Evolutionary conservation across 2,329 filamentous ascomycete genomes (phyloP).

Genomic region (Aspergillus clavatus): DNA sequence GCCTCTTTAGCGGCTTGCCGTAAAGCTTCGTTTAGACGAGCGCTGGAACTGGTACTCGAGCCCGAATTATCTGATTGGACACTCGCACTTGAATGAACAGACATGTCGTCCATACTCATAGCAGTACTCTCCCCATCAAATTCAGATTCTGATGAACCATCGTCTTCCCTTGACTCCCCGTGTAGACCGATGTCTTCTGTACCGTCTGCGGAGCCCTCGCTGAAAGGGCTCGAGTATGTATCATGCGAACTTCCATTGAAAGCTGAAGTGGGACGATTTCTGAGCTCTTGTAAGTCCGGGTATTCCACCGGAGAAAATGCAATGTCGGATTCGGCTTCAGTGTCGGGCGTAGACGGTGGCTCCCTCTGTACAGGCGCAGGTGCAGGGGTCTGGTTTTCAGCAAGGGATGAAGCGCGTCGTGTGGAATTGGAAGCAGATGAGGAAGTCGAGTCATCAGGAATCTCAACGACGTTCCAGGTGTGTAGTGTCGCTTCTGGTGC

Average conservation of each 20-base stretch:
- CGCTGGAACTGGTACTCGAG: constrained; percentile 61
- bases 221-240: constrained; percentile 74
- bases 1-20: constrained; percentile 70
- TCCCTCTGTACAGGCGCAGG: constrained; percentile 49
- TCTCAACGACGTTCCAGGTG: constrained; percentile 92
- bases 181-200: constrained; percentile 43
- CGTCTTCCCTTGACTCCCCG: constrained; percentile 36
- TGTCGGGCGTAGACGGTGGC: constrained; percentile 58
- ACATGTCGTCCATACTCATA: constrained; percentile 77
- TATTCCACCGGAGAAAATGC: constrained; percentile 61
- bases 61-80: constrained; percentile 48
- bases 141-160: constrained; percentile 49
- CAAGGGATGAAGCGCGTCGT: constrained; percentile 63
- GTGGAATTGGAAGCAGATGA: constrained; percentile 69
- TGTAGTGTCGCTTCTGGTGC: constrained; percentile 95
- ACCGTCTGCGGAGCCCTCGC: constrained; percentile 50
- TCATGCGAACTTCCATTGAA: constrained; percentile 62
- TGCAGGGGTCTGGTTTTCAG: constrained; percentile 25
- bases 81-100: constrained; percentile 62
- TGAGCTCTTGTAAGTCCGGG: constrained; percentile 59
- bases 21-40: constrained; percentile 70
- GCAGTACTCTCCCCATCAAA: constrained; percentile 65
- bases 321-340: constrained; percentile 54
- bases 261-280: constrained; percentile 26
- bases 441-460: constrained; percentile 79